Conservation (phyloP, 208 protist species). For the Leishmania mexicana region DNA sequence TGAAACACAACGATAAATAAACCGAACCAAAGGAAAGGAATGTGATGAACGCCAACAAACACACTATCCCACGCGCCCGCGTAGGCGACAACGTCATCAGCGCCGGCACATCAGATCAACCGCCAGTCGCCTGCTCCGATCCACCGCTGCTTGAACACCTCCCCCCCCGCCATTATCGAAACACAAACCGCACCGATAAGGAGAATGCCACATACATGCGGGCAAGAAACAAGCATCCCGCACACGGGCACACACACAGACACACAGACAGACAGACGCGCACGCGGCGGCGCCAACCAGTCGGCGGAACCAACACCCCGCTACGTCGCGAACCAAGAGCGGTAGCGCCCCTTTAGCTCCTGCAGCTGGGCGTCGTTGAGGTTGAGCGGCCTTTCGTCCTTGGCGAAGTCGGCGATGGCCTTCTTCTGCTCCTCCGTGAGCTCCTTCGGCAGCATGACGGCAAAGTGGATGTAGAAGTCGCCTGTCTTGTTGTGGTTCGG, state of each 20-base stretch:
- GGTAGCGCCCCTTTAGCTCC: conserved; percentile 84
- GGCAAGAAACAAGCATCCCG: not conserved
- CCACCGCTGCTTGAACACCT: not conserved
- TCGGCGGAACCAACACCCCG: not conserved
- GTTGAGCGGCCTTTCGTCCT: conserved; percentile 82
- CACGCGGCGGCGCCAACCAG: not conserved
- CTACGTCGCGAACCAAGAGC: conserved; percentile 76
- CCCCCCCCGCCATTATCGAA: not conserved
- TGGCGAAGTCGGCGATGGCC: conserved; percentile 82
- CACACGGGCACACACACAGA: not conserved
- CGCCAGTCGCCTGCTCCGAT: not conserved
- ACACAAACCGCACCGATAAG: not conserved
- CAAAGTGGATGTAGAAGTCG: conserved; percentile 92
- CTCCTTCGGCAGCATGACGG: conserved; percentile 80
- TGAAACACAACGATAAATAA: not conserved
- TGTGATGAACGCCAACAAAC: not conserved
- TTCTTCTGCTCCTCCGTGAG: conserved; percentile 80
- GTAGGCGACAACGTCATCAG: not conserved
- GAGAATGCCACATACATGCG: not conserved
- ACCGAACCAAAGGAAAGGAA: not conserved
- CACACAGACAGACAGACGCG: conserved; percentile 11
- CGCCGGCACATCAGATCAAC: not conserved
- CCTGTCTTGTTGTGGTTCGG: conserved; percentile 86
- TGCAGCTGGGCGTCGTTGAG: conserved; percentile 77
- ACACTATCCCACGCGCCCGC: not conserved